A percentile compares a stretch with the other conserved stretches of the same genome.
These are phyloP conservation scores for Trypanosoma grayi DNA, from an alignment of 208 protist species.

Conservation along the genomic window DNA sequence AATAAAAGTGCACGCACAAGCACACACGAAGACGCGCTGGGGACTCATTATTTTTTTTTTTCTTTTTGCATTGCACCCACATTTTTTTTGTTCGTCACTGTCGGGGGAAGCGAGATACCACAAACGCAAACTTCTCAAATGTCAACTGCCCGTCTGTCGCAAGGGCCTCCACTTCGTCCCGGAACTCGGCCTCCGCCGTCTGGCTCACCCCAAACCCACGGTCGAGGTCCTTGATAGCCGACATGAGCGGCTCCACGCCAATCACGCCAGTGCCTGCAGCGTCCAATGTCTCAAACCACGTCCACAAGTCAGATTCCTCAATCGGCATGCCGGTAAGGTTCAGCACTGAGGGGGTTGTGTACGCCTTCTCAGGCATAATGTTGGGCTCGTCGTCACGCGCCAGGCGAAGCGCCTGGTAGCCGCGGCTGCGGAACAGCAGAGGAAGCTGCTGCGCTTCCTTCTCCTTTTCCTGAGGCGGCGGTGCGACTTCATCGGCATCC, in stretches of 20 bases:
- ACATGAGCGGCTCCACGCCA: constrained; percentile 40
- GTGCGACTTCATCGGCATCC: background rate
- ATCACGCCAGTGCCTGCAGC: constrained; percentile 27
- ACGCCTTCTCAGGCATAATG: constrained; percentile 21
- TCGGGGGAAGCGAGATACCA: constrained; percentile 59
- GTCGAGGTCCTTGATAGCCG: constrained; percentile 48
- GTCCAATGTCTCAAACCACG: constrained; percentile 72
- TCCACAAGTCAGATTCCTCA: constrained; percentile 48
- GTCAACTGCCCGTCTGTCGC: constrained; percentile 46
- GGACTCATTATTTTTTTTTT: background rate
- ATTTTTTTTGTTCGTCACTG: constrained; percentile 25
- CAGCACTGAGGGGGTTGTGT: constrained; percentile 27
- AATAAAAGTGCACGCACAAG: background rate
- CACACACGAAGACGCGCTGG: background rate
- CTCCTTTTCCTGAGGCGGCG: background rate
- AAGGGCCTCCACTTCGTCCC: constrained; percentile 42
- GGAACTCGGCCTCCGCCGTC: constrained; percentile 38
- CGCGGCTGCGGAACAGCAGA: constrained; percentile 55
- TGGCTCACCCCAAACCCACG: constrained; percentile 57
- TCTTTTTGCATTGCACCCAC: background rate
- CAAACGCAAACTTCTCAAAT: constrained; percentile 80
- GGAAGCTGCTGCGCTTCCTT: background rate
- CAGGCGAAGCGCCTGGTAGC: constrained; percentile 71
- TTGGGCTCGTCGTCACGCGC: constrained; percentile 44
- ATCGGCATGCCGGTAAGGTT: constrained; percentile 70